Evolutionary conservation across 371 early-diverging fungal species (phyloP).

Genomic region (Smittium mucronatum): DNA sequence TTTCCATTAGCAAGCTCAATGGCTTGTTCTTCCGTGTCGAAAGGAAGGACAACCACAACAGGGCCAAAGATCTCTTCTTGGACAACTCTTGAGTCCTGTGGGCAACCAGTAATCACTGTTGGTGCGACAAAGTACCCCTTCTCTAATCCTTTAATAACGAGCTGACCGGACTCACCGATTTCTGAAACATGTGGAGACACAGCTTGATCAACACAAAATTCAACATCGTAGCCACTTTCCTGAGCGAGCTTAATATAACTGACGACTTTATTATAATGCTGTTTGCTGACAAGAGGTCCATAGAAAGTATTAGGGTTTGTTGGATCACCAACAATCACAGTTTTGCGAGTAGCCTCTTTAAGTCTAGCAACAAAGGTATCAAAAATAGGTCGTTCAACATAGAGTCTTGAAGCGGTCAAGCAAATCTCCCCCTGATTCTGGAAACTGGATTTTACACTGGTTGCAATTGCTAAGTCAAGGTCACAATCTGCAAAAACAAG

Average conservation of each 20-base stretch:
- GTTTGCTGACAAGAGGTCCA: slow-evolving; percentile 47
- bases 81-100: slow-evolving; percentile 37
- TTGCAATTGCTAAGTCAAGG: slow-evolving; percentile 42
- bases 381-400: slow-evolving; percentile 48
- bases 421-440: slow-evolving; percentile 63
- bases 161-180: slow-evolving; percentile 25
- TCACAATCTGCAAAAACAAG: slow-evolving; percentile 60
- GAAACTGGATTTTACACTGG: slow-evolving; percentile 43
- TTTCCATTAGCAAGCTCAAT: slow-evolving; percentile 52
- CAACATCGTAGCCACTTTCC: slow-evolving; percentile 50
- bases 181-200: slow-evolving; percentile 12
- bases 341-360: slow-evolving; percentile 24
- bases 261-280: slow-evolving; percentile 53
- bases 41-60: slow-evolving; percentile 60
- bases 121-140: slow-evolving; percentile 39
- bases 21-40: slow-evolving; percentile 54
- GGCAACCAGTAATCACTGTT: slow-evolving; percentile 20
- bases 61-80: slow-evolving; percentile 84
- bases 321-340: slow-evolving; percentile 55
- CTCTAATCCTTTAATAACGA: slow-evolving; percentile 19
- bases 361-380: slow-evolving; percentile 41
- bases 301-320: slow-evolving; percentile 34
- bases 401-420: slow-evolving; percentile 50
- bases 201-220: slow-evolving; percentile 20
- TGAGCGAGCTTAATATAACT: slow-evolving; percentile 49